Base-by-base conservation (phyloP, 352 stramenopile genomes). In the Phytophthora chlamydospora region DNA sequence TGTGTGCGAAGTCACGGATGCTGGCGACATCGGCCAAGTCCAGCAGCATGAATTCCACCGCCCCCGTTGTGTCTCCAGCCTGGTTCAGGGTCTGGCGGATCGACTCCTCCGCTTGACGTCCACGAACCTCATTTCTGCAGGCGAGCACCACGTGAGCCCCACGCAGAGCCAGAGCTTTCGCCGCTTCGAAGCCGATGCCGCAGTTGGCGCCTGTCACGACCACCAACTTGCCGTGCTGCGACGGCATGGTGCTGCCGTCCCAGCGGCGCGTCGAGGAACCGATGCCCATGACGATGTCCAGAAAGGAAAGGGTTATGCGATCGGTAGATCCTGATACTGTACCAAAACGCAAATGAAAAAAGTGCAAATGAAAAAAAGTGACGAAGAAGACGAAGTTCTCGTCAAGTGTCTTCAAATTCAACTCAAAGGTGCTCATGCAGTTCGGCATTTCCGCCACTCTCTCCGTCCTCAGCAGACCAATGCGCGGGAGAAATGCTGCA, bases 191-290 rank as follows among this genome's bases (percentile, higher is more conserved):
- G 21, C 90, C 90, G 58, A 97, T 88, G 8, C 90, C 88, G 14
- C 81, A 86, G 65, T 94, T 96, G 45, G 65, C 72, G 31, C 90
- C 90, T 6, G 90, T 97, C 33, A 97, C 85, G 67, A 96, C 72
- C 24, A 73, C 87, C 24, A 96, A 42, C 32, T 82, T 96, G 24
- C 57, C 78, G 9, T 56, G 29, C 55, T 77, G 66, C 12, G 74
- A 69, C 29, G 70, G 36, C 29, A 87, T 78, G 9, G 42, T 19
- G 35, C 43, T 58, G 49, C 62, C 62, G 38, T 71, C 62, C 62
- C 55, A 70, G 14, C 55, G 36, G 13, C 17, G 34, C 44, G 40
- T 38, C 3, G 44, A 64, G n/a, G 46, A 54, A 42, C 39, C 54
- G 33, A 64, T 51, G 52, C 52, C 53, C 60, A 68, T 68, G 21